Percentiles rank a stretch among this genome's conserved stretches.
phyloP scores from a whole-genome alignment of 345 rosid species.

The Acer negundo region DNA sequence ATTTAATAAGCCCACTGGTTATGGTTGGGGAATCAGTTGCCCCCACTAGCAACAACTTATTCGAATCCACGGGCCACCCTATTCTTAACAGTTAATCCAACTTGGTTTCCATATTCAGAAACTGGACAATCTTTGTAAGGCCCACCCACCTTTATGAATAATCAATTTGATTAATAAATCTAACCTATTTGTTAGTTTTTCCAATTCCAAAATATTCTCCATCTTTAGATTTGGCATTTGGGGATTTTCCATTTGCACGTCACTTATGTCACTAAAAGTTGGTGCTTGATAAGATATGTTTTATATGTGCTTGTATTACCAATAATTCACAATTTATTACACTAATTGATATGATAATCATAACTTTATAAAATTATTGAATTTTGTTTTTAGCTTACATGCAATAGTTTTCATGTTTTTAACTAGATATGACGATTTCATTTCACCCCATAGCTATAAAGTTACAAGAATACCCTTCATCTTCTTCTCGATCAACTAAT shows the following conservation, averaged over 20 bases:
- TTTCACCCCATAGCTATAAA: no score
- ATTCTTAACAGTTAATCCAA: constrained; percentile 22
- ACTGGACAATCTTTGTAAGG: constrained; percentile 7
- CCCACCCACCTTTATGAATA: constrained; percentile 19
- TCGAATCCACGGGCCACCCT: constrained; percentile 11
- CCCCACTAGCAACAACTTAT: constrained; percentile 31
- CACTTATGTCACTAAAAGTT: constrained; percentile 21
- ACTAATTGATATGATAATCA: not conserved
- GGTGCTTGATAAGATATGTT: constrained; percentile 14
- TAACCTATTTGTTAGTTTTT: constrained; percentile 23
- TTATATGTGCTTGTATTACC: not conserved
- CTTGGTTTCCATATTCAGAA: constrained; percentile 10
- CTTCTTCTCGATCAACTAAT: no score
- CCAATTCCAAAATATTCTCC: constrained; percentile 21
- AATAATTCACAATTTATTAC: not conserved
- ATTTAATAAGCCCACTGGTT: constrained; percentile 21
- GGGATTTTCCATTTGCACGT: constrained; percentile 4
- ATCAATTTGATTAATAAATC: constrained; percentile 12
- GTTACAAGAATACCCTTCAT: no score
- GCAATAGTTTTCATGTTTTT: no score
- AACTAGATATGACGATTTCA: no score
- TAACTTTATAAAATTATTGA: no score
- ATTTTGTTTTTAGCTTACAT: no score
- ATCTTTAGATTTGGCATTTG: constrained; percentile 15
- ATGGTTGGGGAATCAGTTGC: constrained; percentile 44